Evolutionary conservation across 192 early-diverging fungal species (phyloP).

Genomic region (Linnemannia hyalina): DNA sequence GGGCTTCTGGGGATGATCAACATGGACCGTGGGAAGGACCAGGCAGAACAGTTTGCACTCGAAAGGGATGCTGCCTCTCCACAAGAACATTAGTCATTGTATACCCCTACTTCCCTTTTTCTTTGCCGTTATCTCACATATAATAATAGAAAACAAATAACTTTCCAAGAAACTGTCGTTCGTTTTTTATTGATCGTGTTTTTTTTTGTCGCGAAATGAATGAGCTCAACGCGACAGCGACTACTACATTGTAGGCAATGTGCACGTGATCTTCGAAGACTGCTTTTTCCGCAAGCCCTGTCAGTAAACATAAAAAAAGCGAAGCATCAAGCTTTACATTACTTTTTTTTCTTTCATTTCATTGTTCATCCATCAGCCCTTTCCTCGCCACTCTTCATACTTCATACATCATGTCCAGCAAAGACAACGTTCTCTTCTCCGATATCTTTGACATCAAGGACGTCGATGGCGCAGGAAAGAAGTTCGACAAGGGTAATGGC

Average conservation of each 20-base stretch:
- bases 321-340: background rate
- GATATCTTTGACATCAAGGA: slow-evolving; percentile 93
- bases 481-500: slow-evolving; percentile 89
- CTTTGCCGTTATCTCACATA: background rate
- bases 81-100: background rate
- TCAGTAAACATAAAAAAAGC: slow-evolving; percentile 8
- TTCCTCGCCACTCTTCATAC: background rate
- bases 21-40: slow-evolving; percentile 65
- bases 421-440: slow-evolving; percentile 86
- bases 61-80: slow-evolving; percentile 10
- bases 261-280: background rate
- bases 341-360: background rate
- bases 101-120: background rate
- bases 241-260: too few relatives aligned
- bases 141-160: too few relatives aligned
- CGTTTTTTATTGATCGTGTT: too few relatives aligned
- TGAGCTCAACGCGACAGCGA: too few relatives aligned
- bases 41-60: slow-evolving; percentile 34
- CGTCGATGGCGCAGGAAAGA: slow-evolving; percentile 90
- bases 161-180: too few relatives aligned
- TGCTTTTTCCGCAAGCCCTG: background rate
- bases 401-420: slow-evolving; percentile 64
- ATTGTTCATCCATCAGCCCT: background rate
- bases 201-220: too few relatives aligned
- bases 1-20: slow-evolving; percentile 58